Evolutionary conservation across 495 filamentous ascomycete species (phyloP), one percentile per base, ranked within the genome.

Genomic region (Sporormia fimetaria): DNA sequence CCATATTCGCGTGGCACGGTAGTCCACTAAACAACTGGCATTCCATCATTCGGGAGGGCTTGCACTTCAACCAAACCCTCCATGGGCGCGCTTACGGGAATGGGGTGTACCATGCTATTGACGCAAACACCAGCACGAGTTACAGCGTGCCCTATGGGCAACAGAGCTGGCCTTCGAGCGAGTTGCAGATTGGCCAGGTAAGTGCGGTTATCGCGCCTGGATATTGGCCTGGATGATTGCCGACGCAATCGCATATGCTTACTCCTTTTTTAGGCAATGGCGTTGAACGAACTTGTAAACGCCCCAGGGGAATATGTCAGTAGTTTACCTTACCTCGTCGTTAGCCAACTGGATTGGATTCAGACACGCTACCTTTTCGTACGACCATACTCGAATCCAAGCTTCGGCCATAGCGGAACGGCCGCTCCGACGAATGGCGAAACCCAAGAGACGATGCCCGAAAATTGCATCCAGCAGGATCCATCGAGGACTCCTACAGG

Each of bases 291-390:
- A 51, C 79, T 96, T 36, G 77, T 94, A 51, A 94, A 94, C 52
- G 67, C 66, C 0, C 74, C 84, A 0, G 21, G 62, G 0, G 50
- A 81, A 34, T 94, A 83, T 49, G 56, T 69, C 16, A 67, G 60
- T 30, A 44, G 9, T 3, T 44, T 1, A 0, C 80, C 78, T 0
- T 71, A 78, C 57, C 76, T 81, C 22, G 88, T 94, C 11, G 79
- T 96, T 2, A 57, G 68, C 3, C 68, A 84, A 23, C 62, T 80
- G 10, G 80, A 92, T 47, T 96, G 88, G 88, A 87, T 92, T 43
- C 87, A 94, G 54, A 81, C 83, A 16, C 70, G 88, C 42, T 96
- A 93, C 59, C 66, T 96, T 2, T 87, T 94, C 49, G 75, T 92
- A 49, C 68, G 50, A 36, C 33, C 7, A 24, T 7, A 12, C 7